A percentile compares a stretch with the other conserved stretches of the same genome.
Conservation (phyloP, 2,329 filamentous ascomycete species). For the Penicillium vulpinum region DNA sequence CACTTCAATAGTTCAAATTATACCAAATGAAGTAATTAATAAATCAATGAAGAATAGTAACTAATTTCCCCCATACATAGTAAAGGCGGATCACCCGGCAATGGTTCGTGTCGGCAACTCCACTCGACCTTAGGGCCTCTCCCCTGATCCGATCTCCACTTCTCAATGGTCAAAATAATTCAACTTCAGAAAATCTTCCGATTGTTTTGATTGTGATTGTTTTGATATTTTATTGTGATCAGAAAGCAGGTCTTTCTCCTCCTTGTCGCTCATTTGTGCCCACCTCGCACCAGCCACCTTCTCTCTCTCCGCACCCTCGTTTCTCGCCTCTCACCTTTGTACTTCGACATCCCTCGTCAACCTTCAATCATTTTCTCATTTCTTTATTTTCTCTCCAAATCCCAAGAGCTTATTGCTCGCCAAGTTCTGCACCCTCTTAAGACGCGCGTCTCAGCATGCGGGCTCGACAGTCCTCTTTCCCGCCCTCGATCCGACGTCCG, state of each 20-base stretch:
- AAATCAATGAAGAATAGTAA: neutral
- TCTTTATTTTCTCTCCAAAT: neutral
- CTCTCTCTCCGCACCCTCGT: conserved; percentile 4
- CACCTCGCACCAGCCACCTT: neutral
- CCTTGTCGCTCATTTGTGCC: conserved; percentile 7
- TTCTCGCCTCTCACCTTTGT: neutral
- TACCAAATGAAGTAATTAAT: neutral
- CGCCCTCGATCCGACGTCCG: conserved; percentile 31
- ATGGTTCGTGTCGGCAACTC: conserved; percentile 5
- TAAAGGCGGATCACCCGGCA: conserved; percentile 6
- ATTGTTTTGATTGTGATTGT: neutral
- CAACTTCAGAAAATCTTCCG: conserved; percentile 14
- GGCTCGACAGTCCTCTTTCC: conserved; percentile 33
- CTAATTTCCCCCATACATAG: neutral
- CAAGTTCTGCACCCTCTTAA: conserved; percentile 15
- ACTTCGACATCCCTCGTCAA: neutral
- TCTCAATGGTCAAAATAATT: conserved; percentile 3
- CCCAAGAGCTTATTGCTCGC: neutral
- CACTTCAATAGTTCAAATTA: neutral
- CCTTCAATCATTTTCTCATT: neutral
- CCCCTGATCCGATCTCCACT: conserved; percentile 13
- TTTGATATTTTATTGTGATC: neutral
- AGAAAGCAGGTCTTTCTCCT: conserved; percentile 12
- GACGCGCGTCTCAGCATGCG: conserved; percentile 39
- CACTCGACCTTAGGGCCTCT: neutral